phyloP scores from a whole-genome alignment of 1,284 basidiomycete species.

The Ceratobasidium papillatum region DNA sequence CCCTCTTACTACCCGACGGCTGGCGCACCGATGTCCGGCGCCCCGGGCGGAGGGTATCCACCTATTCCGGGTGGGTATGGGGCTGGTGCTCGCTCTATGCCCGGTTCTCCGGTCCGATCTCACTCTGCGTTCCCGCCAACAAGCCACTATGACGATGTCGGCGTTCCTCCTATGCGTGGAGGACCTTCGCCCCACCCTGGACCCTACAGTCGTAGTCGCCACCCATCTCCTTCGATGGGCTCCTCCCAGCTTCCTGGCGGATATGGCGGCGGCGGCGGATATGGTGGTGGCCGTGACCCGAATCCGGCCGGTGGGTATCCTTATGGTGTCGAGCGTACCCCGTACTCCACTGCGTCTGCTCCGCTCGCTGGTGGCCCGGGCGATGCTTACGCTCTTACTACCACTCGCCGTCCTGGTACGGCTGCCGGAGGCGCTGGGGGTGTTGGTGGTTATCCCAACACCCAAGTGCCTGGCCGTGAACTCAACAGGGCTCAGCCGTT shows the following conservation, averaged over 20 bases:
- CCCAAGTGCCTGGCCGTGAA: constrained; percentile 23
- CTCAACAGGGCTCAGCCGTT: constrained; percentile 59
- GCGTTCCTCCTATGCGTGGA: constrained; percentile 12
- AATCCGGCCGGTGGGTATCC: constrained; percentile 14
- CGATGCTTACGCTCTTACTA: constrained; percentile 26
- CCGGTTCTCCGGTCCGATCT: constrained; percentile 34
- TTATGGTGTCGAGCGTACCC: constrained; percentile 19
- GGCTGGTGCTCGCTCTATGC: constrained; percentile 30
- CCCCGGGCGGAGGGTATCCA: constrained; percentile 22
- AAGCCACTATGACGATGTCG: constrained; percentile 18
- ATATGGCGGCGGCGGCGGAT: background rate
- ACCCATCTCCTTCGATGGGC: constrained; percentile 32
- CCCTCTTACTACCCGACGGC: constrained; percentile 25
- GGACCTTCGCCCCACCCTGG: constrained; percentile 31
- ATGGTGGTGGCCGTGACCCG: constrained; percentile 8
- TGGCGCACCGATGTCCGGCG: constrained; percentile 14
- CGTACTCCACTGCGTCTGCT: constrained; percentile 28
- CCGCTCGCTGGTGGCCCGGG: constrained; percentile 5
- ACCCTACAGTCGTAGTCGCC: constrained; percentile 29
- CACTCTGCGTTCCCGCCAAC: constrained; percentile 36
- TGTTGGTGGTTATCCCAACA: background rate
- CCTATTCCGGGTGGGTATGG: constrained; percentile 36
- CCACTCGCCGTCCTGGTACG: constrained; percentile 26
- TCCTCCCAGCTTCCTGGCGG: constrained; percentile 24
- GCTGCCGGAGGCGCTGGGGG: background rate